phyloP scores from a whole-genome alignment of 371 early-diverging fungal genomes.

The Zopfochytrium polystomum region DNA sequence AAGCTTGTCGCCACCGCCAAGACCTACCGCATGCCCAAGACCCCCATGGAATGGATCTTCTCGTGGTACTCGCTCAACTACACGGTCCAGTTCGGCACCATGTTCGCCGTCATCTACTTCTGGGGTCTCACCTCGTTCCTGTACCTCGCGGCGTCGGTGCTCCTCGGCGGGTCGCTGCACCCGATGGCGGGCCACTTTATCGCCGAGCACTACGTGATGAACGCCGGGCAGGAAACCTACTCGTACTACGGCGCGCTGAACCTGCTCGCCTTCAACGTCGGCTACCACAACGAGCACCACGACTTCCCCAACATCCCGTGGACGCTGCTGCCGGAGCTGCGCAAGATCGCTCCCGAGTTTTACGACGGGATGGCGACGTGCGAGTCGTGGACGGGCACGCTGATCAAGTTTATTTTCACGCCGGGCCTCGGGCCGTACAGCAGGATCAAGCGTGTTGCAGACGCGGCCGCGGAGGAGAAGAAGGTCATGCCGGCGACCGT shows the following conservation, averaged over 20 bases:
- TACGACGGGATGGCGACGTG: constrained; percentile 83
- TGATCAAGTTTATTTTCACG: constrained; percentile 23
- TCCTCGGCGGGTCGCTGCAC: constrained; percentile 89
- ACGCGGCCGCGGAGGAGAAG: constrained; percentile 16
- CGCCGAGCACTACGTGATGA: constrained; percentile 96
- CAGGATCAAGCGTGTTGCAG: constrained; percentile 21
- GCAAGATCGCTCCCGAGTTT: constrained; percentile 81
- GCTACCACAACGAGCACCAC: constrained; percentile 97
- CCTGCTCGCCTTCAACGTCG: constrained; percentile 49
- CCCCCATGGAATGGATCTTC: constrained; percentile 14
- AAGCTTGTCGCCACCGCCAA: constrained; percentile 24
- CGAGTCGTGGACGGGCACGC: constrained; percentile 73
- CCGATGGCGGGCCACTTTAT: constrained; percentile 96
- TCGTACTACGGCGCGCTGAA: constrained; percentile 94
- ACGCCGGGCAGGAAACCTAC: constrained; percentile 94
- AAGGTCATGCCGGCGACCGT: not conserved
- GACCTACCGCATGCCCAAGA: constrained; percentile 26
- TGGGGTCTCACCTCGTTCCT: constrained; percentile 39
- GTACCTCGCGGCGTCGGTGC: constrained; percentile 76
- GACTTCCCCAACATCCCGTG: constrained; percentile 87
- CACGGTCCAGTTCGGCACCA: constrained; percentile 28
- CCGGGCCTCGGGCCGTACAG: constrained; percentile 27
- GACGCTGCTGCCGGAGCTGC: constrained; percentile 80
- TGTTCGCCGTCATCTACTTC: constrained; percentile 21
- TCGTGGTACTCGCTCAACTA: constrained; percentile 34